These are phyloP conservation scores for Eimeria necatrix DNA, from an alignment of 169 alveolate genomes.

Conservation along the genomic window DNA sequence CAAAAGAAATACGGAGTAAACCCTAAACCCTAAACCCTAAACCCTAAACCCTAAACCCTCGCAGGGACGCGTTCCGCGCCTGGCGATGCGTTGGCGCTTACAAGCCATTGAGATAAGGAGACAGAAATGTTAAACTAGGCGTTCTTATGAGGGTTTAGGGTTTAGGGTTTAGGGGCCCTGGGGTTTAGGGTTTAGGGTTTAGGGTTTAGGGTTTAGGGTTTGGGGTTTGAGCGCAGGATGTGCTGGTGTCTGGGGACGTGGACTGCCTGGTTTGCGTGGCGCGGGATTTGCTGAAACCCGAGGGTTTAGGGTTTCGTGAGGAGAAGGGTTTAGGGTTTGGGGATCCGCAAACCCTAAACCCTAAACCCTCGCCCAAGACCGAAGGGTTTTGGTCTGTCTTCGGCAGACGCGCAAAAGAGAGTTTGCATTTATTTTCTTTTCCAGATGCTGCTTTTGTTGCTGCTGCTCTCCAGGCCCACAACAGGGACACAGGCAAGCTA, in stretches of 20 bases:
- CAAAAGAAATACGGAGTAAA: neutral
- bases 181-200: neutral
- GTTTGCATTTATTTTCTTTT: neutral
- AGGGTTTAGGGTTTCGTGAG: too few species aligned
- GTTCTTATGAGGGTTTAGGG: too few species aligned
- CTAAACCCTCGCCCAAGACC: neutral
- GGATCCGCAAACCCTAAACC: neutral
- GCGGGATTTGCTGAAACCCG: conserved; percentile 35
- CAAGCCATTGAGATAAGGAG: too few species aligned
- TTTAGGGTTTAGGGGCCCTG: neutral
- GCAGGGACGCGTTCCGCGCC: too few species aligned
- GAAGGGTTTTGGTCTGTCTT: conserved; percentile 11
- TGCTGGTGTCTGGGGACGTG: conserved; percentile 62
- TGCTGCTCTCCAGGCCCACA: conserved; percentile 33
- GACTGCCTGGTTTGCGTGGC: conserved; percentile 32
- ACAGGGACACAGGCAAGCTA: conserved; percentile 40
- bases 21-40: conserved; percentile 34
- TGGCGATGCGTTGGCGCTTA: too few species aligned
- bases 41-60: neutral
- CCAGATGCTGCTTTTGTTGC: conserved; percentile 35
- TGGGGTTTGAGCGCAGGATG: conserved; percentile 47
- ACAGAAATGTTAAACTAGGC: too few species aligned
- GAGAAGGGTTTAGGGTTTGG: too few species aligned
- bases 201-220: conserved; percentile 48
- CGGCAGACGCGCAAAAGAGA: conserved; percentile 19